A percentile compares a stretch with the other conserved stretches of the same genome.
Evolutionary conservation across 2,329 filamentous ascomycete species (phyloP).

Genomic region (Aspergillus candidus): DNA sequence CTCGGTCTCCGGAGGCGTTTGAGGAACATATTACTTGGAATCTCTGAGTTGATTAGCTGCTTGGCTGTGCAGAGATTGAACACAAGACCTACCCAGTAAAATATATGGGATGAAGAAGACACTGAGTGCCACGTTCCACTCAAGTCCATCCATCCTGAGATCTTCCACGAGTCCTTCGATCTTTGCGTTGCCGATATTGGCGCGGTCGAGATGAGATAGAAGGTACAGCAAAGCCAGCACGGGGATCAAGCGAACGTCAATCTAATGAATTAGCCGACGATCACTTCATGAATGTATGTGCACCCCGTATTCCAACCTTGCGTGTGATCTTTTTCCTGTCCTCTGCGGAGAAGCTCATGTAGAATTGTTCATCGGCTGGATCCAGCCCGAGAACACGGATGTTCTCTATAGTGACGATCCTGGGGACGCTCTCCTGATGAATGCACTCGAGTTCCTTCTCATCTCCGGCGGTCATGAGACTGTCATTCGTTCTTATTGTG

Average conservation of each 20-base stretch:
- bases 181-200: conserved; percentile 27
- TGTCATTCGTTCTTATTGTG: too few relatives aligned
- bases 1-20: conserved; percentile 22
- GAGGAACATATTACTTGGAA: conserved; percentile 14
- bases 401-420: conserved; percentile 20
- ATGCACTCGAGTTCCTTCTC: conserved; percentile 1
- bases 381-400: conserved; percentile 24
- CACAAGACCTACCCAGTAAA: conserved; percentile 12
- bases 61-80: too few relatives aligned
- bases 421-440: conserved; percentile 2
- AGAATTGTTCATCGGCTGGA: conserved; percentile 26
- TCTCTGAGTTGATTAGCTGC: too few relatives aligned
- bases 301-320: too few relatives aligned
- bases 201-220: conserved; percentile 22
- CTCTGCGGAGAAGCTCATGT: conserved; percentile 19
- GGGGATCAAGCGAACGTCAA: conserved; percentile 15
- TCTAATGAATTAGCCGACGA: neutral
- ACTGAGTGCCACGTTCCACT: conserved; percentile 18
- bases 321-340: conserved; percentile 14
- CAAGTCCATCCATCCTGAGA: conserved; percentile 16
- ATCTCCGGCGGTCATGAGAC: too few relatives aligned
- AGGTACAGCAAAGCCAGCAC: conserved; percentile 18
- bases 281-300: neutral
- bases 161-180: conserved; percentile 19
- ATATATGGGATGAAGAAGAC: conserved; percentile 8